A percentile compares a stretch with the other conserved stretches of the same genome.
Conservation (phyloP, 495 filamentous ascomycete species). For the Acidiella bohemica region DNA sequence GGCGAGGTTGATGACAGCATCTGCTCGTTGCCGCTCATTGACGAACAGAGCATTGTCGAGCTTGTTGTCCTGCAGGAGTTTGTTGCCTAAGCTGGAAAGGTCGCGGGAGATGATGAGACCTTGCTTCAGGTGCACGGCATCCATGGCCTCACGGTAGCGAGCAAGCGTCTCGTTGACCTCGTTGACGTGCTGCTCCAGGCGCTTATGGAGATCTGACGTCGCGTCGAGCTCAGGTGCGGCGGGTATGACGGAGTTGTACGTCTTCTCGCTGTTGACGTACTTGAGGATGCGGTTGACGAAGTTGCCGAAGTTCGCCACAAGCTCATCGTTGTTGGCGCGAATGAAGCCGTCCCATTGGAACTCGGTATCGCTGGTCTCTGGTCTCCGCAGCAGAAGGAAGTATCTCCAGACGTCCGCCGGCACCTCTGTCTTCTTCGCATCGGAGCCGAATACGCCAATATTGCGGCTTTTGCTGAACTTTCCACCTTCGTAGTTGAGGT, state of each 20-base stretch:
- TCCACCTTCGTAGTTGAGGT: constrained; percentile 79
- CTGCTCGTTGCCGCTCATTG: constrained; percentile 57
- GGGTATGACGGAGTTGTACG: constrained; percentile 28
- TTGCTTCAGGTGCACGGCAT: constrained; percentile 55
- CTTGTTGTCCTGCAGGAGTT: constrained; percentile 64
- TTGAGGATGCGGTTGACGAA: constrained; percentile 90
- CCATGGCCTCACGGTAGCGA: constrained; percentile 18
- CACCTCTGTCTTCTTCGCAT: constrained; percentile 78
- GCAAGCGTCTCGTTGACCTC: constrained; percentile 38
- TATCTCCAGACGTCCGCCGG: constrained; percentile 82
- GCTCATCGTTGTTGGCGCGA: constrained; percentile 74
- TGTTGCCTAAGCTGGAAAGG: constrained; percentile 61
- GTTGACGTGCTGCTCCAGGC: constrained; percentile 42
- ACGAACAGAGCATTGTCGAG: constrained; percentile 69
- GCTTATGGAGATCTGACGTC: neutral
- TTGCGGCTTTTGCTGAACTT: constrained; percentile 92
- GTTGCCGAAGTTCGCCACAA: constrained; percentile 85
- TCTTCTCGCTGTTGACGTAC: constrained; percentile 61
- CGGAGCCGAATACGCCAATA: constrained; percentile 82
- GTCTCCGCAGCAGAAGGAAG: constrained; percentile 76
- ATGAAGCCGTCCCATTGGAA: constrained; percentile 84
- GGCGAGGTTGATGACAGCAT: constrained; percentile 60
- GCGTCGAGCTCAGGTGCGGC: constrained; percentile 3
- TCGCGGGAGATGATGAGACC: constrained; percentile 59
- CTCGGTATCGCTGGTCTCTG: constrained; percentile 78